Percentiles rank a stretch among this genome's conserved stretches.
These are phyloP conservation scores for Ogataea nitratoaversa DNA, from an alignment of 805 yeast species.

Conservation along the genomic window DNA sequence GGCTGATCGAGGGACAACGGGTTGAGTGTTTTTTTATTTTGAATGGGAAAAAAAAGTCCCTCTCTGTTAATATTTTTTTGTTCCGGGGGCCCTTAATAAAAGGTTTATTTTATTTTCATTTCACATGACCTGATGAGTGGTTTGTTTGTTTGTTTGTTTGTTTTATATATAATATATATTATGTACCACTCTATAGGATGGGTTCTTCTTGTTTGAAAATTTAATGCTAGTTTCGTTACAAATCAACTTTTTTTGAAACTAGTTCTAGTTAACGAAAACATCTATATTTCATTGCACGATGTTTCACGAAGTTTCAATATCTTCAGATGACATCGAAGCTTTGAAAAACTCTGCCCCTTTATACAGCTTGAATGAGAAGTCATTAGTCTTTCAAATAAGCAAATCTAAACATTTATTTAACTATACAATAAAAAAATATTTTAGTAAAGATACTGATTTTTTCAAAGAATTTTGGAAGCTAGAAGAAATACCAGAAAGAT, in stretches of 20 bases:
- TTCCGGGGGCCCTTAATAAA: no score
- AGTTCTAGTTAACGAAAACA: no score
- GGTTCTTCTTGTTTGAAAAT: no score
- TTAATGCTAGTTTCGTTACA: no score
- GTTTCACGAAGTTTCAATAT: conserved; percentile 20
- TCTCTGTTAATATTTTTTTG: no score
- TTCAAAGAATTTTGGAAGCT: conserved; percentile 26
- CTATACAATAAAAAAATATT: conserved; percentile 12
- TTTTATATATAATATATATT: no score
- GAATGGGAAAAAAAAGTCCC: no score
- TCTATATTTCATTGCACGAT: conserved; percentile 1
- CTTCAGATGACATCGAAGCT: conserved; percentile 19
- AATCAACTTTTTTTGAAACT: neutral
- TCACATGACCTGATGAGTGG: no score
- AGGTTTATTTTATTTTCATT: no score
- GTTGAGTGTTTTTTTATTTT: no score
- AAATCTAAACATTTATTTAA: conserved; percentile 8
- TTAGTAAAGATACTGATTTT: conserved; percentile 25
- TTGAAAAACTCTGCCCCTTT: conserved; percentile 5
- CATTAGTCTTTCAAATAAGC: conserved; percentile 2
- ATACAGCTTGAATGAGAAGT: conserved; percentile 4
- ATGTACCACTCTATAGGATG: no score
- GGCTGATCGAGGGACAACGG: no score
- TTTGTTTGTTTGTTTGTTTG: neutral
- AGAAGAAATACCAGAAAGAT: conserved; percentile 26